Conservation (phyloP, 345 rosid genomes). For the Toxicodendron radicans region DNA sequence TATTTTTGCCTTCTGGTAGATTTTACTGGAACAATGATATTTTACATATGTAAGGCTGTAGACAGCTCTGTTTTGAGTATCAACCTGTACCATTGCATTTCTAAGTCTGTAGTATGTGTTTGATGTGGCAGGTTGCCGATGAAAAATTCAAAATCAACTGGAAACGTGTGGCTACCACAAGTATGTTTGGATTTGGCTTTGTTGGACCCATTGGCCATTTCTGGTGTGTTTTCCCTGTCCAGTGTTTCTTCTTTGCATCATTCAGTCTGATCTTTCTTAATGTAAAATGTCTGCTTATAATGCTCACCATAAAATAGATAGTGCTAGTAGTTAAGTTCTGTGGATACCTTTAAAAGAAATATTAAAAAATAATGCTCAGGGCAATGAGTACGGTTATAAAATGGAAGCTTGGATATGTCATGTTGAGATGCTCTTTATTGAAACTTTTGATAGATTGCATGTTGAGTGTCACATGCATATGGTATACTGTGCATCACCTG, state of each 20-base stretch:
- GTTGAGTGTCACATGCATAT: background rate
- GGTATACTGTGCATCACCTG: background rate
- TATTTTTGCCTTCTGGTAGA: background rate
- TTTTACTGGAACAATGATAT: slow-evolving; percentile 2
- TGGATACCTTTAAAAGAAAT: background rate
- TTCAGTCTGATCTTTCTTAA: slow-evolving; percentile 10
- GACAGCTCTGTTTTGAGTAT: background rate
- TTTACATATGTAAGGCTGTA: background rate
- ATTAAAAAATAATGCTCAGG: background rate
- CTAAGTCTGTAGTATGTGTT: slow-evolving; percentile 6
- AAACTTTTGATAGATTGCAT: background rate
- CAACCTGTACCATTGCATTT: slow-evolving; percentile 15
- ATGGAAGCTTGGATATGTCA: background rate
- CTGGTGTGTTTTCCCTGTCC: slow-evolving; percentile 51
- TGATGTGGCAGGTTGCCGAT: slow-evolving; percentile 51
- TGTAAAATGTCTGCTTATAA: background rate
- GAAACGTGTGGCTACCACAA: slow-evolving; percentile 75
- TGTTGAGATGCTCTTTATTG: background rate
- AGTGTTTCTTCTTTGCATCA: background rate
- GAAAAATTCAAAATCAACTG: slow-evolving; percentile 56
- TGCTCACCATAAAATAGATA: background rate
- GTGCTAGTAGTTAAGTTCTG: slow-evolving; percentile 3
- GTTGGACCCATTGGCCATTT: slow-evolving; percentile 88
- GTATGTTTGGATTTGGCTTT: slow-evolving; percentile 77
- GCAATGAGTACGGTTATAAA: too few relatives aligned